Evolutionary conservation across 2,329 filamentous ascomycete species (phyloP).

Genomic region (Daldinia sp.): DNA sequence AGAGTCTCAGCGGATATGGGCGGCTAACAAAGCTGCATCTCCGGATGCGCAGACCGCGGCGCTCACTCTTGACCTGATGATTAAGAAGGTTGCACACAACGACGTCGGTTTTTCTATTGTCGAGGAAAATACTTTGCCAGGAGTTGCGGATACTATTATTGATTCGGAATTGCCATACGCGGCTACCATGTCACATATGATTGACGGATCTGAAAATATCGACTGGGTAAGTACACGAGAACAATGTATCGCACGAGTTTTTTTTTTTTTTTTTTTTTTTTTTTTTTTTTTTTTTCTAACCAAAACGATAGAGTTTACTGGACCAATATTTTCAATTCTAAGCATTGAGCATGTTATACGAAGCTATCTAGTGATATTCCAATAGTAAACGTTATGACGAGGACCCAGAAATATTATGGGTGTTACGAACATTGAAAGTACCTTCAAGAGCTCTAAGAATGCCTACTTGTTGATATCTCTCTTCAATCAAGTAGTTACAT

Average conservation of each 20-base stretch:
- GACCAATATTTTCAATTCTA: background rate
- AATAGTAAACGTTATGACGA: background rate
- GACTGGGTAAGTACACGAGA: constrained; percentile 5
- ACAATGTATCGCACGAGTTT: background rate
- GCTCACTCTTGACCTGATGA: constrained; percentile 39
- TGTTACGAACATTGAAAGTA: too few relatives aligned
- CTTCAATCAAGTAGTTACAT: too few relatives aligned
- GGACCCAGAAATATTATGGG: too few relatives aligned
- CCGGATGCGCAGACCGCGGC: constrained; percentile 43
- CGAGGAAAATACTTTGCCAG: background rate
- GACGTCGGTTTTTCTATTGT: background rate
- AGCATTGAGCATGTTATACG: background rate
- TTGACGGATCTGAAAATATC: constrained; percentile 9
- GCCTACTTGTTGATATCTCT: too few relatives aligned
- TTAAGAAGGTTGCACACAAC: constrained; percentile 34
- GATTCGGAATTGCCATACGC: constrained; percentile 8
- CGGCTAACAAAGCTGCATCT: constrained; percentile 8
- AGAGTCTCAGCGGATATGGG: constrained; percentile 45
- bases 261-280: background rate
- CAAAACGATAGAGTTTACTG: background rate
- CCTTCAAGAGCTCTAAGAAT: too few relatives aligned
- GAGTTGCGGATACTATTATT: background rate
- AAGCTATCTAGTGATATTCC: too few relatives aligned
- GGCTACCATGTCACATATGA: constrained; percentile 8
- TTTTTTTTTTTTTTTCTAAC: background rate